Conservation (phyloP, 2,329 filamentous ascomycete genomes). For the Elsinoe batatas region DNA sequence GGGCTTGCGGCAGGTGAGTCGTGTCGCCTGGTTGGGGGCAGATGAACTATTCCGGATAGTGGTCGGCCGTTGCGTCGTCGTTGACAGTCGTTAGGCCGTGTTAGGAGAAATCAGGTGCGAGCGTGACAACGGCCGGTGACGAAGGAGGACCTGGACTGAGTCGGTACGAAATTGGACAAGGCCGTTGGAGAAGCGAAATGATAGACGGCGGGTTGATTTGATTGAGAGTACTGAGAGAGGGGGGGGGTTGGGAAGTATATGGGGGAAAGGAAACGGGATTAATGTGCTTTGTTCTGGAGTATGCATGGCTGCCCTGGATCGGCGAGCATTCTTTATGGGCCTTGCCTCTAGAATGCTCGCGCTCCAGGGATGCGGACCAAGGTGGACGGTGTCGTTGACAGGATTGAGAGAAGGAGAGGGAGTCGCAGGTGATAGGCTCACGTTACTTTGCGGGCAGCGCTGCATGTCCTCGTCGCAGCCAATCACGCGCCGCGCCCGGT, state of each 20-base stretch:
- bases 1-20: constrained; percentile 9
- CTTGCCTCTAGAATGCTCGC: constrained; percentile 12
- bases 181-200: constrained; percentile 12
- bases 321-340: constrained; percentile 11
- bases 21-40: constrained; percentile 14
- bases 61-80: constrained; percentile 12
- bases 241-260: background rate
- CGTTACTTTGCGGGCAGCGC: constrained; percentile 4
- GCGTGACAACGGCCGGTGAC: constrained; percentile 14
- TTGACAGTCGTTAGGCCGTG: constrained; percentile 12
- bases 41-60: constrained; percentile 15
- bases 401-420: constrained; percentile 12
- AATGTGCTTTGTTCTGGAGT: constrained; percentile 9
- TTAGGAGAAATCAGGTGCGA: constrained; percentile 12
- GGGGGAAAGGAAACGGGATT: background rate
- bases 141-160: constrained; percentile 10
- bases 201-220: constrained; percentile 12
- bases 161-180: constrained; percentile 14
- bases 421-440: constrained; percentile 6
- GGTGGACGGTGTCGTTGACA: background rate
- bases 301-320: constrained; percentile 9
- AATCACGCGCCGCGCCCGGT: constrained; percentile 5
- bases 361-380: background rate
- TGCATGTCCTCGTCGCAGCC: background rate
- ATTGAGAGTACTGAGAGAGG: constrained; percentile 1